phyloP scores from a whole-genome alignment of 352 stramenopile genomes.

The Phytophthora fragariae region DNA sequence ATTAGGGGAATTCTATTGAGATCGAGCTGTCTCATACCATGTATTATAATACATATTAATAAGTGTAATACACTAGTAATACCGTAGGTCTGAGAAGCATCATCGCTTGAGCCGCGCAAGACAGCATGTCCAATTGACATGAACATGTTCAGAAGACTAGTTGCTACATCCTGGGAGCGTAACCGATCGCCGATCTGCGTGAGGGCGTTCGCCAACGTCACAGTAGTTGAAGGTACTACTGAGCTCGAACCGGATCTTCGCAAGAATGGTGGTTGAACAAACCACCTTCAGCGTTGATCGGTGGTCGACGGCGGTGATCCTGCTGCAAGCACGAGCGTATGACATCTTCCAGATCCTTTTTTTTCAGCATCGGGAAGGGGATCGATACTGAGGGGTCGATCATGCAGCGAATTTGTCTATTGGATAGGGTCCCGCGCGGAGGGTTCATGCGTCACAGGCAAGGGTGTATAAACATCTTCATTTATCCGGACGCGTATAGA shows the following conservation, averaged over 20 bases:
- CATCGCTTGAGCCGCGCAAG: slow-evolving; percentile 27
- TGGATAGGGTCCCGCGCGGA: no score
- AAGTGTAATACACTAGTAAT: no score
- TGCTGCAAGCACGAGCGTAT: slow-evolving; percentile 88
- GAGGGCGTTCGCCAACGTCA: slow-evolving; percentile 60
- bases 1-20: no score
- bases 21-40: no score
- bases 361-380: no score
- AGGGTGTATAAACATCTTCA: no score
- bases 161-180: slow-evolving; percentile 54
- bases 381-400: no score
- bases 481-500: no score
- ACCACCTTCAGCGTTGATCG: slow-evolving; percentile 81
- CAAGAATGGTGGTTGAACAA: slow-evolving; percentile 90
- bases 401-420: no score
- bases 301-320: slow-evolving; percentile 76
- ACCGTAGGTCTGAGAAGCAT: no score
- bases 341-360: slow-evolving; percentile 88
- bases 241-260: slow-evolving; percentile 39
- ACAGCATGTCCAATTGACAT: slow-evolving; percentile 56
- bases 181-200: slow-evolving; percentile 58
- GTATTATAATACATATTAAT: no score
- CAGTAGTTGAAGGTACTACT: slow-evolving; percentile 29
- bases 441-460: no score
- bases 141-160: slow-evolving; percentile 57